Evolutionary conservation across 306 rosid genomes (phyloP).

Genomic region (Prunus mongolica): DNA sequence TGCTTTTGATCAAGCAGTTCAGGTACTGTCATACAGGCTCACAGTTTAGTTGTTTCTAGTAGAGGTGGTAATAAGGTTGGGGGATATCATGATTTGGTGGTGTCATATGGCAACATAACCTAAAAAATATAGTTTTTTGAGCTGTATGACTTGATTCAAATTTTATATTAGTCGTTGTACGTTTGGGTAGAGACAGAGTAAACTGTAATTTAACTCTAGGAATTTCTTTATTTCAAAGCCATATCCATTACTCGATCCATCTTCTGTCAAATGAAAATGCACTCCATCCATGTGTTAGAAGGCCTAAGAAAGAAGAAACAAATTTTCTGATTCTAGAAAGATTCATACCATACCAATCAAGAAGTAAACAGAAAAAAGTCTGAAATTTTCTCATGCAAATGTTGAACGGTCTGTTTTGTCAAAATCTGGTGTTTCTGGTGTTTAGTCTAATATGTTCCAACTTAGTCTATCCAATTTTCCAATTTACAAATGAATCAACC

Average conservation of each 20-base stretch:
- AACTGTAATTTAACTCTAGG: not conserved
- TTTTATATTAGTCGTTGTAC: not conserved
- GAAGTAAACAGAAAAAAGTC: not conserved
- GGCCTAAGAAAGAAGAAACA: not conserved
- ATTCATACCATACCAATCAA: not conserved
- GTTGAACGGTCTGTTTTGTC: not conserved
- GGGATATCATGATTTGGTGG: not conserved
- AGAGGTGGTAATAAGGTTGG: not conserved
- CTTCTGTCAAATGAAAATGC: not conserved
- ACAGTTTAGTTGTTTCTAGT: not conserved
- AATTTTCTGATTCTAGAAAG: not conserved
- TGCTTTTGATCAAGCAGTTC: conserved; percentile 82
- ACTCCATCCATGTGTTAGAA: not conserved
- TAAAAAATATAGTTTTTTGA: not conserved
- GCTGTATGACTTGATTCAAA: not conserved
- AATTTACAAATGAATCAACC: not conserved
- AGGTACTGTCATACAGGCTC: conserved; percentile 32
- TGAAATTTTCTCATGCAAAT: not conserved
- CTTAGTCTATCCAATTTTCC: too few species aligned
- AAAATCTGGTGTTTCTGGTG: not conserved
- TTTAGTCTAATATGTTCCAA: too few species aligned
- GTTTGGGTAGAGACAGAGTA: not conserved
- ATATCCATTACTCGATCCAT: not conserved
- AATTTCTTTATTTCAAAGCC: not conserved
- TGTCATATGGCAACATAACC: not conserved